Evolutionary conservation across 164 flowering plant species (phyloP).

Genomic region (Tetracentron sinense): DNA sequence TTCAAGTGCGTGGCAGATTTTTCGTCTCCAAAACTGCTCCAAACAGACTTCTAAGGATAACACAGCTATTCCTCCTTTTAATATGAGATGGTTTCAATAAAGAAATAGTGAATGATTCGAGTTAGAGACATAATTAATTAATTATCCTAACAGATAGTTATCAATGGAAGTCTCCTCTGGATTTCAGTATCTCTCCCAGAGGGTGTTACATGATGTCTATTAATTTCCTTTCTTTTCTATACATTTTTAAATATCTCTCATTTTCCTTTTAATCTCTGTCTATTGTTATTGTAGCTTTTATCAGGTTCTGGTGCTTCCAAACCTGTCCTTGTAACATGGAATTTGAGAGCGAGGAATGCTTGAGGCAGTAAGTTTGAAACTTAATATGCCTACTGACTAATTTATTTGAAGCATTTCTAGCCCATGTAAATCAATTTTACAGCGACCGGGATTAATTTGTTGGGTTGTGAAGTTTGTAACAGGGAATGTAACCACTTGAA

Average conservation of each 20-base stretch:
- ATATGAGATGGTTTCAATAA: too few relatives aligned
- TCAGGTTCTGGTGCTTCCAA: constrained; percentile 22
- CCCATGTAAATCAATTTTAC: constrained; percentile 16
- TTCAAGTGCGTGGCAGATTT: constrained; percentile 53
- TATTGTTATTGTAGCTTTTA: constrained; percentile 7
- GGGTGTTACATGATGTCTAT: not conserved
- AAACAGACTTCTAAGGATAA: constrained; percentile 38
- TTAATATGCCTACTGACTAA: constrained; percentile 9
- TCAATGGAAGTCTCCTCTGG: constrained; percentile 10
- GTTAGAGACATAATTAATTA: too few relatives aligned
- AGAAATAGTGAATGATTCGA: too few relatives aligned
- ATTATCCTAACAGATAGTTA: constrained; percentile 6
- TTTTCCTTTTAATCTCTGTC: not conserved
- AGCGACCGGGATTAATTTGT: constrained; percentile 8
- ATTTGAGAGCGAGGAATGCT: not conserved
- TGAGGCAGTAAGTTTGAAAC: constrained; percentile 18
- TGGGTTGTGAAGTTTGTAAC: too few relatives aligned
- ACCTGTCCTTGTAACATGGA: constrained; percentile 17
- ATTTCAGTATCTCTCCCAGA: constrained; percentile 2
- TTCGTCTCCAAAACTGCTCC: constrained; percentile 40
- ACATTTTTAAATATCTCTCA: not conserved
- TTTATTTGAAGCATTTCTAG: constrained; percentile 17
- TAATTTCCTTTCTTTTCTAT: constrained; percentile 7
- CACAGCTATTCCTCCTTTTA: constrained; percentile 4
- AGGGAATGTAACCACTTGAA: constrained; percentile 15